Evolutionary conservation across 208 protist species (phyloP).

Genomic region (Herpetomonas samuelpessoai): DNA sequence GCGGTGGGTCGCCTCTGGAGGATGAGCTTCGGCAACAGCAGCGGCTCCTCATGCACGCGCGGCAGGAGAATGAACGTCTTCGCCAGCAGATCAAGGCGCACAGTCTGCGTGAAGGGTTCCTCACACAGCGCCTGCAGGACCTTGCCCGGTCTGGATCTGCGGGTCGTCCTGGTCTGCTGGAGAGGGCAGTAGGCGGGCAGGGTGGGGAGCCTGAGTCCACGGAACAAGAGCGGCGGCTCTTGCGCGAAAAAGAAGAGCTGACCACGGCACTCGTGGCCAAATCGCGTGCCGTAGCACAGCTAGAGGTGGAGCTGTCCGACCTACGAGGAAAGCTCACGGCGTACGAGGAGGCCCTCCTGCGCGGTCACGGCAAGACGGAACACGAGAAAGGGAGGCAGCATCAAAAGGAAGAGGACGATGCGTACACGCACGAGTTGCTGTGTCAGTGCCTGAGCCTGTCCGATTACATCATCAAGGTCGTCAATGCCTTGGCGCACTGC

Average conservation of each 20-base stretch:
- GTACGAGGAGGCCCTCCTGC: constrained; percentile 40
- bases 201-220: too few relatives aligned
- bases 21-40: constrained; percentile 15
- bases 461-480: constrained; percentile 70
- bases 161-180: too few relatives aligned
- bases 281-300: constrained; percentile 22
- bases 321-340: constrained; percentile 41
- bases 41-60: constrained; percentile 34
- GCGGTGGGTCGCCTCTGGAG: background rate
- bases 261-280: constrained; percentile 16
- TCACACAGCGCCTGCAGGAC: constrained; percentile 43
- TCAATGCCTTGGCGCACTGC: constrained; percentile 71
- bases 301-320: constrained; percentile 36
- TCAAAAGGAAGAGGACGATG: background rate
- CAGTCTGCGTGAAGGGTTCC: constrained; percentile 37
- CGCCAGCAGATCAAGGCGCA: constrained; percentile 54
- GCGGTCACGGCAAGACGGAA: background rate
- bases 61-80: constrained; percentile 55
- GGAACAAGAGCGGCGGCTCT: too few relatives aligned
- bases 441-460: constrained; percentile 39
- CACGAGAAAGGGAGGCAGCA: background rate
- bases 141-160: background rate
- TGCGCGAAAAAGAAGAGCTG: too few relatives aligned
- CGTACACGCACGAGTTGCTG: constrained; percentile 27
- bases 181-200: too few relatives aligned